These are phyloP conservation scores for Chenopodium quinoa DNA, from an alignment of 148 eudicot genomes.

Conservation along the genomic window DNA sequence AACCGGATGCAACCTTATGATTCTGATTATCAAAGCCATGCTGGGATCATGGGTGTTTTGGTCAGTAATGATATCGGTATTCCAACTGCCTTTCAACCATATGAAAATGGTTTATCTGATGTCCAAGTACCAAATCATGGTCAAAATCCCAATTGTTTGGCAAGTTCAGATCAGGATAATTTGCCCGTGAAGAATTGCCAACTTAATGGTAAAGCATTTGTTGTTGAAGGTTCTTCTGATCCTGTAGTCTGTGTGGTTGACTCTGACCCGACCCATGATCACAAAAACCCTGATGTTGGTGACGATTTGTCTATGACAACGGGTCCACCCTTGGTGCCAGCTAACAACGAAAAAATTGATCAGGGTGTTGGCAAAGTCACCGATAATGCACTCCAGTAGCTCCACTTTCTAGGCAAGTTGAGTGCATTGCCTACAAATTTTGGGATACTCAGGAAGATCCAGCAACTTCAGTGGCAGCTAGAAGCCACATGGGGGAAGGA, in stretches of 20 bases:
- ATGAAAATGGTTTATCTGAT: neutral
- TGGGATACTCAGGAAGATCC: neutral
- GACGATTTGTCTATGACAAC: neutral
- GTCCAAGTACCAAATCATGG: conserved; percentile 9
- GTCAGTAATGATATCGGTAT: conserved; percentile 13
- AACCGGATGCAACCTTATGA: conserved; percentile 24
- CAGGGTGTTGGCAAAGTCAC: neutral
- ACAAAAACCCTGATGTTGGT: neutral
- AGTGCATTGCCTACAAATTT: neutral
- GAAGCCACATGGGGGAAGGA: neutral
- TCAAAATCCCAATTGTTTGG: neutral
- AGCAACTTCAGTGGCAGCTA: neutral
- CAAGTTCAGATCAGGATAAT: conserved; percentile 12
- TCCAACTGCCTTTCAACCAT: conserved; percentile 6
- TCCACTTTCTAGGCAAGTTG: neutral
- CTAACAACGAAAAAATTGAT: neutral
- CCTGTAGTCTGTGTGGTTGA: neutral
- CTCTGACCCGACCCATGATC: neutral
- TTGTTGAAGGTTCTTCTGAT: neutral
- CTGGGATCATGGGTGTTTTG: conserved; percentile 11
- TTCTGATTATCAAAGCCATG: conserved; percentile 10
- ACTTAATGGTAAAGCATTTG: conserved; percentile 12
- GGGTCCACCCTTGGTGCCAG: neutral
- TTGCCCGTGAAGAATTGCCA: neutral
- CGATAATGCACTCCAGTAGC: neutral